A percentile compares a stretch with the other conserved stretches of the same genome.
Evolutionary conservation across 2,329 filamentous ascomycete genomes (phyloP).

Genomic region (Talaromyces sp.): DNA sequence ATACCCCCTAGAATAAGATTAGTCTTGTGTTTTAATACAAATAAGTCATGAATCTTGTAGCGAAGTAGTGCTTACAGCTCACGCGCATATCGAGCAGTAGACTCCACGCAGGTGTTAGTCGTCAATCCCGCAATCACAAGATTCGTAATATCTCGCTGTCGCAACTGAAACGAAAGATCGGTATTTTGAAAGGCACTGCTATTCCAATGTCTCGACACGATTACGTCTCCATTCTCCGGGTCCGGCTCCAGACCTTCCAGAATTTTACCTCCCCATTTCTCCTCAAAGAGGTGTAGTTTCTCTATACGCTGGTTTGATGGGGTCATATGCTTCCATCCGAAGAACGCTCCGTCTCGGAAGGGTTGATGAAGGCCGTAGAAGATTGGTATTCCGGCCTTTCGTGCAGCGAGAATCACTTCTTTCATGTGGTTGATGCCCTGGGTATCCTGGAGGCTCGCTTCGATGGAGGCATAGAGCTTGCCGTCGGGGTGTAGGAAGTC

Average conservation of each 20-base stretch:
- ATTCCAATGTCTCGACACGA: background rate
- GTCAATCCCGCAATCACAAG: background rate
- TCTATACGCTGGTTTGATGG: background rate
- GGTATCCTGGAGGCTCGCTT: background rate
- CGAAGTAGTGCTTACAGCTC: background rate
- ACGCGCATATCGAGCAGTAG: background rate
- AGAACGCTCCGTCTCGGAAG: background rate
- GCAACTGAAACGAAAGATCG: background rate
- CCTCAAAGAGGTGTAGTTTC: background rate
- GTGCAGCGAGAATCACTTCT: background rate
- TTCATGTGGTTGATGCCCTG: background rate
- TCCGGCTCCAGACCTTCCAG: background rate
- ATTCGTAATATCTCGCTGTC: background rate
- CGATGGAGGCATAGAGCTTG: background rate
- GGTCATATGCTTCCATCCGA: background rate
- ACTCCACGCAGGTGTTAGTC: background rate
- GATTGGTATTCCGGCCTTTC: background rate
- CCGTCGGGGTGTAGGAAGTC: background rate
- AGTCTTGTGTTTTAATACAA: background rate
- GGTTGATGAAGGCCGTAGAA: background rate
- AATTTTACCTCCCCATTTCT: background rate
- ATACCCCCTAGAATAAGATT: background rate
- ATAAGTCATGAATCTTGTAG: too few relatives aligned
- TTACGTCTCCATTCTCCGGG: background rate
- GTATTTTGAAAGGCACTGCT: background rate